Conservation (phyloP, 2,329 filamentous ascomycete genomes). For the Lecanoromycetidae sp. region DNA sequence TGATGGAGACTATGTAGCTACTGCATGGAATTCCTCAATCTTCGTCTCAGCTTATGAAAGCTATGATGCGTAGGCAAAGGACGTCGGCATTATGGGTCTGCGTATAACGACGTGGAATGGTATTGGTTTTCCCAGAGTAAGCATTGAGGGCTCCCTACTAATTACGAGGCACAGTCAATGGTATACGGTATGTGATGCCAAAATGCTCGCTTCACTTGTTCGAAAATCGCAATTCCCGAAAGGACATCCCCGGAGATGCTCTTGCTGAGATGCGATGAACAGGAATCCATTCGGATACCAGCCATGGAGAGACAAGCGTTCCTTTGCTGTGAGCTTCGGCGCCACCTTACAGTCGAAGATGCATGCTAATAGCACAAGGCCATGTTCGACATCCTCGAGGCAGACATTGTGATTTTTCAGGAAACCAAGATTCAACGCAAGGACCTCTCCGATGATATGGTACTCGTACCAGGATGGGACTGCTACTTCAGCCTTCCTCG, state of each 20-base stretch:
- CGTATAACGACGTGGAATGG: slow-evolving; percentile 83
- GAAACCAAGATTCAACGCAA: slow-evolving; percentile 94
- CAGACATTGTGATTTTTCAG: slow-evolving; percentile 90
- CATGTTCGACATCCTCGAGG: slow-evolving; percentile 89
- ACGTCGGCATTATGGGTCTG: slow-evolving; percentile 47
- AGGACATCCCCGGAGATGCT: neutral
- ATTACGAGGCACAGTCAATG: slow-evolving; percentile 49
- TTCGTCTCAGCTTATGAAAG: neutral
- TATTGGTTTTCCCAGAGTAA: slow-evolving; percentile 28
- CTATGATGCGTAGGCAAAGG: slow-evolving; percentile 16
- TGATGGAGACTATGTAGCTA: too few species aligned
- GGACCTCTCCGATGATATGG: slow-evolving; percentile 89
- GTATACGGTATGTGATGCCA: slow-evolving; percentile 49
- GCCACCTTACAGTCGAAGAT: neutral
- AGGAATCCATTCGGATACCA: slow-evolving; percentile 77
- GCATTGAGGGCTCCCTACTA: slow-evolving; percentile 20
- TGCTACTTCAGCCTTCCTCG: slow-evolving; percentile 88
- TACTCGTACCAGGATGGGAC: slow-evolving; percentile 88
- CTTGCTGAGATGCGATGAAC: neutral
- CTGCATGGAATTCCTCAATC: neutral
- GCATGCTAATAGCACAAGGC: slow-evolving; percentile 41
- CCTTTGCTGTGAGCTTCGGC: slow-evolving; percentile 46
- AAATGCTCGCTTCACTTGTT: neutral
- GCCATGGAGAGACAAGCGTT: slow-evolving; percentile 62
- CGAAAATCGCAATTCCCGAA: neutral